A percentile compares a stretch with the other conserved stretches of the same genome.
Conservation (phyloP, 176 grass and related monocot species). For the Avena eriantha region DNA sequence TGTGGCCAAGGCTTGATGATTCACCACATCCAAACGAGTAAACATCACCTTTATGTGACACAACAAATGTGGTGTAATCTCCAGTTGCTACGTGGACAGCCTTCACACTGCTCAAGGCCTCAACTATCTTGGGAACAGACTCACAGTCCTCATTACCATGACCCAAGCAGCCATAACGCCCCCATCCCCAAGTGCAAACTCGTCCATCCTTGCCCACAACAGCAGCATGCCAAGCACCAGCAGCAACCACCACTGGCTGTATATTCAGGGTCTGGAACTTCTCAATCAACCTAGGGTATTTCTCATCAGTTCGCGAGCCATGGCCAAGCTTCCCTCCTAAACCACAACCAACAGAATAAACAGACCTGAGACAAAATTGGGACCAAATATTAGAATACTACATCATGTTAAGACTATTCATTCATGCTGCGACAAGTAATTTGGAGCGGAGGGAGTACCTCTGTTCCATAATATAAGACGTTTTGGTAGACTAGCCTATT, state of each 20-base stretch:
- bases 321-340: conserved; percentile 94
- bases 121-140: conserved; percentile 80
- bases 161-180: conserved; percentile 91
- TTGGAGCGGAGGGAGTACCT: too few species aligned
- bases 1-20: conserved; percentile 89
- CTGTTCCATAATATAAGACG: too few species aligned
- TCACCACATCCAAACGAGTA: conserved; percentile 92
- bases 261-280: conserved; percentile 75
- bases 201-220: conserved; percentile 86
- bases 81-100: conserved; percentile 84
- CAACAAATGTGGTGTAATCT: conserved; percentile 91
- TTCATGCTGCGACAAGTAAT: not conserved
- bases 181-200: conserved; percentile 97
- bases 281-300: conserved; percentile 84
- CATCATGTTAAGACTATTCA: not conserved
- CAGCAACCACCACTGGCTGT: conserved; percentile 84
- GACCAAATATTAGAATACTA: conserved; percentile 18
- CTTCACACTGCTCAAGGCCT: conserved; percentile 69
- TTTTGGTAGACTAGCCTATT: too few species aligned
- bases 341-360: conserved; percentile 93
- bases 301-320: conserved; percentile 81
- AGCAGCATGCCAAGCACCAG: conserved; percentile 92
- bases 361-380: conserved; percentile 60
- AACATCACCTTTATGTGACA: conserved; percentile 77
- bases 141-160: conserved; percentile 96